A percentile compares a stretch with the other conserved stretches of the same genome.
Conservation (phyloP, 2,329 filamentous ascomycete genomes). For the Arthrobotrys musiformis region DNA sequence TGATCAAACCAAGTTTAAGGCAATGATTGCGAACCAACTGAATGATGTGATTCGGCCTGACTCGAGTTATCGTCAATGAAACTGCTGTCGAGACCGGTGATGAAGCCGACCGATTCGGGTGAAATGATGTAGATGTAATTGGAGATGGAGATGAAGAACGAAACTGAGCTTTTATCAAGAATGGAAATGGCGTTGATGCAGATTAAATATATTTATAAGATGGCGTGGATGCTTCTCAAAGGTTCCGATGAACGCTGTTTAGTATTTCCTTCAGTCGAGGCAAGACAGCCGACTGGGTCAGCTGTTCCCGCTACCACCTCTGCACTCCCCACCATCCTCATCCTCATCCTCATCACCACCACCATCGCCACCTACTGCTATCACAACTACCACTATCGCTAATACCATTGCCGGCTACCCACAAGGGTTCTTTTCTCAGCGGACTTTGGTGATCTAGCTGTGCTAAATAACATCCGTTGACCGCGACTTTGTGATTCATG, state of each 20-base stretch:
- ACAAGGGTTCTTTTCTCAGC: neutral
- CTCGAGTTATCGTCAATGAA: neutral
- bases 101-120: neutral
- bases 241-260: neutral
- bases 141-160: neutral
- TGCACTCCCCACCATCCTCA: neutral
- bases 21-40: neutral
- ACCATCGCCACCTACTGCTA: neutral
- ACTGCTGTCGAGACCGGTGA: neutral
- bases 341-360: neutral
- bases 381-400: neutral
- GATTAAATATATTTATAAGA: conserved; percentile 17
- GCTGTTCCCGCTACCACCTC: conserved; percentile 10
- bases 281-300: conserved; percentile 38
- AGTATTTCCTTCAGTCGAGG: conserved; percentile 15
- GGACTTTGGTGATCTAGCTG: neutral
- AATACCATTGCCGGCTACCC: no score
- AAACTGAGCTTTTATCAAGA: no score
- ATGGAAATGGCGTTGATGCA: no score
- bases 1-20: neutral
- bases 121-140: neutral
- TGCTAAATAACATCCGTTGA: neutral
- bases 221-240: neutral
- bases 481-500: conserved; percentile 24
- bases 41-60: no score